Evolutionary conservation across 805 yeast species (phyloP).

Genomic region (Nakazawaea ernobii): DNA sequence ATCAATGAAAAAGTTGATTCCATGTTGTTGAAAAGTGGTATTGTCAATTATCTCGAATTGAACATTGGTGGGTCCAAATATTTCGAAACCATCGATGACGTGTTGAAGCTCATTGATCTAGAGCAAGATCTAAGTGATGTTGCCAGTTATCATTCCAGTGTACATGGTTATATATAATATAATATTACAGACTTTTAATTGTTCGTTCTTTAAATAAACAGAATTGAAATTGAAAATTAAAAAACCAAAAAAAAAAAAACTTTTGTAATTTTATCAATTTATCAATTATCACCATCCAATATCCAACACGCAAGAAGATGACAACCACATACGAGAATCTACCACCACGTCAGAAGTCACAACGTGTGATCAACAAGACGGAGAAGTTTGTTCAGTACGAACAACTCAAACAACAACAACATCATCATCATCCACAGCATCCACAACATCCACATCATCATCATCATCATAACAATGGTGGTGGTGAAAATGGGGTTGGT

Average conservation of each 20-base stretch:
- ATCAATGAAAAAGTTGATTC: conserved; percentile 18
- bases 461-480: neutral
- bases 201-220: too few species aligned
- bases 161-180: neutral
- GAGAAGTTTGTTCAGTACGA: conserved; percentile 5
- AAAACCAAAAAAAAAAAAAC: too few species aligned
- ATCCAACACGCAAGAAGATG: too few species aligned
- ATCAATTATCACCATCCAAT: too few species aligned
- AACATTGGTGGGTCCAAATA: neutral
- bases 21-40: conserved; percentile 16
- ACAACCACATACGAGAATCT: conserved; percentile 8
- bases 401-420: neutral
- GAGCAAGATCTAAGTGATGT: neutral
- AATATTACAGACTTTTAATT: too few species aligned
- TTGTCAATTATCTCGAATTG: neutral
- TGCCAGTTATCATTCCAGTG: neutral
- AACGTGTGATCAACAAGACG: conserved; percentile 10
- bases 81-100: neutral
- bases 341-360: conserved; percentile 12
- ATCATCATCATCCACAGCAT: neutral
- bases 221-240: too few species aligned
- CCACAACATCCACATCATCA: conserved; percentile 1
- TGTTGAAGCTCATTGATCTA: neutral
- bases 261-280: too few species aligned
- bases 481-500: neutral